phyloP scores from a whole-genome alignment of 306 rosid genomes.

The Calophaca sinica region DNA sequence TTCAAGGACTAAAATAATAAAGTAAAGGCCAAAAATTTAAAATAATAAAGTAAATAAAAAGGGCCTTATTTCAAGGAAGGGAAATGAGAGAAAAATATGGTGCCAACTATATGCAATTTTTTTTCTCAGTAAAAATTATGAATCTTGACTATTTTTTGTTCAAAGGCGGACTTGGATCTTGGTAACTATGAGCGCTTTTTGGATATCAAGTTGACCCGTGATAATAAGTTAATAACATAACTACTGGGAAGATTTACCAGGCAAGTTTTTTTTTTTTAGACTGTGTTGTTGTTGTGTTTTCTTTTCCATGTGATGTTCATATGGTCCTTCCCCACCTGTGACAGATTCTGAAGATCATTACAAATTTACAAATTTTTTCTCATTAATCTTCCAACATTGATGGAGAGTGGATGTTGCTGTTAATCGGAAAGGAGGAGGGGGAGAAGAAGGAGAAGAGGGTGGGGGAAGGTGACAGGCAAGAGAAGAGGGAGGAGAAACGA shows the following conservation, averaged over 20 bases:
- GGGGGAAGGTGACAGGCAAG: too few species aligned
- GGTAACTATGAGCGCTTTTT: slow-evolving; percentile 96
- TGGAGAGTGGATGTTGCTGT: too few species aligned
- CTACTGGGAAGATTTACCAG: slow-evolving; percentile 97
- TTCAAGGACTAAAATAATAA: slow-evolving; percentile 1
- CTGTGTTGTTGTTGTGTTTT: neutral
- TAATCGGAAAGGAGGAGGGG: too few species aligned
- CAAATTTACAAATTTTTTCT: slow-evolving; percentile 22
- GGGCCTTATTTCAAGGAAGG: slow-evolving; percentile 10
- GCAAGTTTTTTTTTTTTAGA: slow-evolving; percentile 57
- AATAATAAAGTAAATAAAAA: neutral
- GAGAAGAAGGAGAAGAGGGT: too few species aligned
- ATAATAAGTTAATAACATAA: slow-evolving; percentile 91
- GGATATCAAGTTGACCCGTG: slow-evolving; percentile 87
- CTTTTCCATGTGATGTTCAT: neutral
- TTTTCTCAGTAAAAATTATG: slow-evolving; percentile 11
- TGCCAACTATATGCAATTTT: slow-evolving; percentile 38
- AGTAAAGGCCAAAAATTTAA: too few species aligned
- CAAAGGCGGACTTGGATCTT: slow-evolving; percentile 97
- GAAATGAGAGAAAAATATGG: slow-evolving; percentile 11
- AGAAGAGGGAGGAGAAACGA: too few species aligned
- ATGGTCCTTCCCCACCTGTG: slow-evolving; percentile 23
- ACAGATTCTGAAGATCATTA: slow-evolving; percentile 45
- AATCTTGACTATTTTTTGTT: slow-evolving; percentile 52
- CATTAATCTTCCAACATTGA: too few species aligned